These are phyloP conservation scores for Fusarium concolor DNA, from an alignment of 2,329 filamentous ascomycete genomes.

Conservation along the genomic window DNA sequence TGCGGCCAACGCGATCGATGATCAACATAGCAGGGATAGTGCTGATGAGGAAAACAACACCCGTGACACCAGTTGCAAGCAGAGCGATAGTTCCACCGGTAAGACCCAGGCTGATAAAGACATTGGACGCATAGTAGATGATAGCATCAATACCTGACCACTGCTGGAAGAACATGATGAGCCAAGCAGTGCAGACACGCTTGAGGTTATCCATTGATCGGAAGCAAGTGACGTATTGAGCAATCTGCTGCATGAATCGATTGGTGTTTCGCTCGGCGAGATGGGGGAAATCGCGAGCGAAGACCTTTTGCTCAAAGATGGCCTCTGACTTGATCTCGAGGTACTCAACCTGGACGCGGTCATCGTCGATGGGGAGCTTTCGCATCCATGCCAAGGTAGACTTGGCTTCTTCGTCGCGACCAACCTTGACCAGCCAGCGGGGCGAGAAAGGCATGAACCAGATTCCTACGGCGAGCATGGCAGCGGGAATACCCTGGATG, in stretches of 20 bases:
- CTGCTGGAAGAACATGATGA: slow-evolving; percentile 71
- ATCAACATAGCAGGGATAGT: slow-evolving; percentile 51
- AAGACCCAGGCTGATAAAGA: slow-evolving; percentile 74
- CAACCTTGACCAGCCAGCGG: slow-evolving; percentile 79
- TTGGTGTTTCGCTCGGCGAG: slow-evolving; percentile 55
- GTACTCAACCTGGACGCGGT: slow-evolving; percentile 78
- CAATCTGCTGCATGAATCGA: slow-evolving; percentile 58
- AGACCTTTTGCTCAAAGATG: slow-evolving; percentile 78
- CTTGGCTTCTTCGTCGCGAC: slow-evolving; percentile 73
- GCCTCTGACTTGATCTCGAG: slow-evolving; percentile 86
- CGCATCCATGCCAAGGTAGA: slow-evolving; percentile 25
- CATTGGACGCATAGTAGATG: slow-evolving; percentile 63
- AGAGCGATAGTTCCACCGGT: slow-evolving; percentile 69
- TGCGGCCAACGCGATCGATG: slow-evolving; percentile 56
- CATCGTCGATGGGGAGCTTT: slow-evolving; percentile 63
- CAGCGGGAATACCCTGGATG: slow-evolving; percentile 57
- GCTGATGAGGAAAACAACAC: slow-evolving; percentile 71
- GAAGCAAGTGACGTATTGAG: slow-evolving; percentile 57
- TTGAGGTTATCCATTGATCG: slow-evolving; percentile 64
- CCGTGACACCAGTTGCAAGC: slow-evolving; percentile 77
- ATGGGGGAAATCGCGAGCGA: slow-evolving; percentile 68
- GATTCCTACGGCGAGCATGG: slow-evolving; percentile 75
- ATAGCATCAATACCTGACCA: slow-evolving; percentile 51
- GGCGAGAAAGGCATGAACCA: slow-evolving; percentile 84
- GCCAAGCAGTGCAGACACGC: slow-evolving; percentile 71